Conservation (phyloP, 345 rosid species). For the Salix brachista region DNA sequence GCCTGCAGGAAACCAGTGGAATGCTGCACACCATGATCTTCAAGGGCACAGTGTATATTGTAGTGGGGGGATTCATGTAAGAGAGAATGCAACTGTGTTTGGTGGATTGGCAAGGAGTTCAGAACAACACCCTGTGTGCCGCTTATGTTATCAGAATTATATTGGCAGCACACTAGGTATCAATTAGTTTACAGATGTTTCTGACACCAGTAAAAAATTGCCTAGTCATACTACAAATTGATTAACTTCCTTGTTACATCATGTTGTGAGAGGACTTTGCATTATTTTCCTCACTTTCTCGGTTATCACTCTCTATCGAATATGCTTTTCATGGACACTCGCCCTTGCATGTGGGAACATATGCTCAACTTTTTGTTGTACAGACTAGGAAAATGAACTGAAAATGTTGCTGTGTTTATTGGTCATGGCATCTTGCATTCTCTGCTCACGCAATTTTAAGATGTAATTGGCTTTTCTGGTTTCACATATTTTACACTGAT, state of each 20-base stretch:
- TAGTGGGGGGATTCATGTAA: conserved; percentile 20
- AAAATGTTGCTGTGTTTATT: background rate
- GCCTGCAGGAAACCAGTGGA: conserved; percentile 8
- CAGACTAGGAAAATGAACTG: background rate
- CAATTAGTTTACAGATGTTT: background rate
- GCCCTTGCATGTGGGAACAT: background rate
- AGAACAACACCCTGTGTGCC: conserved; percentile 8
- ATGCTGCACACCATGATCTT: conserved; percentile 11
- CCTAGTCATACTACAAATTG: background rate
- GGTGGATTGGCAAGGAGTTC: conserved; percentile 22
- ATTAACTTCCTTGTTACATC: background rate
- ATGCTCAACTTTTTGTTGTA: background rate
- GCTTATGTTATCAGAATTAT: conserved; percentile 16
- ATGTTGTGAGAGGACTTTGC: background rate
- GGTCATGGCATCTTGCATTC: background rate
- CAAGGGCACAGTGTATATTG: conserved; percentile 10
- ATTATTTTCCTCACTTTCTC: background rate
- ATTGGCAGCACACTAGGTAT: conserved; percentile 45
- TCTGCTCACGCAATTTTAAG: background rate
- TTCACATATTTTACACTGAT: background rate
- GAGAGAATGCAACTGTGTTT: conserved; percentile 23
- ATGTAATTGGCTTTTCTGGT: background rate
- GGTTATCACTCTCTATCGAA: background rate
- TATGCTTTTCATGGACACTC: background rate
- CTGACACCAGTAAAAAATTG: background rate